These are phyloP conservation scores for Backusella circina DNA, from an alignment of 192 early-diverging fungal genomes.

Conservation along the genomic window DNA sequence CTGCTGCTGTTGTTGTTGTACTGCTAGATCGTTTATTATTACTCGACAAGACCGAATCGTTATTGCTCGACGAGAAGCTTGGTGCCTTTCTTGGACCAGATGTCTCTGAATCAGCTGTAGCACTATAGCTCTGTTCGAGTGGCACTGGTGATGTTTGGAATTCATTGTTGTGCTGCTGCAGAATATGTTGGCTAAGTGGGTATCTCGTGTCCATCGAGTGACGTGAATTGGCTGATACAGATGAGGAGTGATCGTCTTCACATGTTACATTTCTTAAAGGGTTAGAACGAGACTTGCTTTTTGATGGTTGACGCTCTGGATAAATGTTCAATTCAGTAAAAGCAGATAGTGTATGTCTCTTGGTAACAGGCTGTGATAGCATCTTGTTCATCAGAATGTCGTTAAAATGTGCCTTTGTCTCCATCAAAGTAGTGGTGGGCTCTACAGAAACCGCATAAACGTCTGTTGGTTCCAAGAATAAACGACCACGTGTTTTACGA, in stretches of 20 bases:
- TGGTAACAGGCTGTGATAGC: neutral
- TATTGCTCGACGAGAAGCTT: neutral
- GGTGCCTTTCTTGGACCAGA: neutral
- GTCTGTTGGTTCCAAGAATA: conserved; percentile 19
- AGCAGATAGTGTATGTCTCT: neutral
- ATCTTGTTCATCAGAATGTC: neutral
- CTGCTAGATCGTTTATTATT: neutral
- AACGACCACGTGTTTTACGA: neutral
- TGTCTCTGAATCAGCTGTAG: neutral
- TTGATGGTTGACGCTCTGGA: neutral
- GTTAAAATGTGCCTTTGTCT: neutral
- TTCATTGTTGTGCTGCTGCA: neutral
- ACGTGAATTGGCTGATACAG: neutral
- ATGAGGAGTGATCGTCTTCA: neutral
- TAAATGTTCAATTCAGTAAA: neutral
- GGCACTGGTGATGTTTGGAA: neutral
- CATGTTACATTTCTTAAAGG: neutral
- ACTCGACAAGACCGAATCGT: neutral
- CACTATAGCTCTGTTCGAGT: neutral
- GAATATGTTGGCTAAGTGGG: neutral
- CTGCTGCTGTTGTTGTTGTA: too few species aligned
- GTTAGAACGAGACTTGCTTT: neutral
- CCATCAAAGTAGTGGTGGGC: neutral
- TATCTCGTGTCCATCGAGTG: neutral
- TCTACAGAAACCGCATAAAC: conserved; percentile 3